phyloP scores from a whole-genome alignment of 495 filamentous ascomycete species.

The Penicillium paxilli region DNA sequence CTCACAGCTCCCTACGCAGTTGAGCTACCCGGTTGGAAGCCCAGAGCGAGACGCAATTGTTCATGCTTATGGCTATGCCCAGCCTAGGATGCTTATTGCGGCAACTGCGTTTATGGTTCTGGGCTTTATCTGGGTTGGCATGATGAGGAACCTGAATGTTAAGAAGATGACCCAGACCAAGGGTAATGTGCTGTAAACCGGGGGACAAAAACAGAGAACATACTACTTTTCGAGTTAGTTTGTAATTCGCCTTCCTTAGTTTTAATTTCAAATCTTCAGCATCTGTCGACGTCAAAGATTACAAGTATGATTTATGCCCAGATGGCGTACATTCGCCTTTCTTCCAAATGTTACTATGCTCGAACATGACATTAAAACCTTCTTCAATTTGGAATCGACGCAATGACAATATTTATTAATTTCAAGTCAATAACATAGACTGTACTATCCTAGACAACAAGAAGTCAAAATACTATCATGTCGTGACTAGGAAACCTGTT shows the following conservation, averaged over 20 bases:
- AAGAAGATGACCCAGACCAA: background rate
- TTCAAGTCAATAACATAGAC: no score
- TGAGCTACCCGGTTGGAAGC: constrained; percentile 52
- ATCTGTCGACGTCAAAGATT: no score
- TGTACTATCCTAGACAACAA: no score
- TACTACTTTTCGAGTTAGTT: no score
- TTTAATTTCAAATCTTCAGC: no score
- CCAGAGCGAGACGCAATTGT: constrained; percentile 54
- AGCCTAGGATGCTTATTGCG: constrained; percentile 55
- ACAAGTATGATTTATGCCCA: no score
- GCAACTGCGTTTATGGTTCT: constrained; percentile 46
- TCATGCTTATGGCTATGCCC: constrained; percentile 54
- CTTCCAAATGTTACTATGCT: no score
- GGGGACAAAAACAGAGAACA: background rate
- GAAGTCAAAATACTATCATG: background rate
- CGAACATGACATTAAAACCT: no score
- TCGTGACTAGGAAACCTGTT: background rate
- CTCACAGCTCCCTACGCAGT: constrained; percentile 47
- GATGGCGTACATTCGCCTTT: no score
- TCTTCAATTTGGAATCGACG: no score
- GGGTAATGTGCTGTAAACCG: background rate
- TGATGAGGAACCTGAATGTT: constrained; percentile 59
- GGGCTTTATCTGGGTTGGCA: constrained; percentile 40
- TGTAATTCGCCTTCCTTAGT: no score
- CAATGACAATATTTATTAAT: no score